phyloP scores from a whole-genome alignment of 371 early-diverging fungal species.

The Actinomucor elegans region DNA sequence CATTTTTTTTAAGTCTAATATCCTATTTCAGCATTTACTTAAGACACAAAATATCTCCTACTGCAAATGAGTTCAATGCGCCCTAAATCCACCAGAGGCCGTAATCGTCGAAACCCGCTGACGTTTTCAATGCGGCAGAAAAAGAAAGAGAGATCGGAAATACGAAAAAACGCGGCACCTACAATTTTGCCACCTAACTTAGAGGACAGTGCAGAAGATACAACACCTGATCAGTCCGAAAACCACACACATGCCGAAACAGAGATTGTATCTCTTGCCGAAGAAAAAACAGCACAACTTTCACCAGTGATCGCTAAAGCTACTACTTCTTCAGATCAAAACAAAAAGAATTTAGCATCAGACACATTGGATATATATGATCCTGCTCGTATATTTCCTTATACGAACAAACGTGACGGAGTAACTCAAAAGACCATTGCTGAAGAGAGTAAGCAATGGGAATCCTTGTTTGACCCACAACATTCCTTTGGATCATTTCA shows the following conservation, averaged over 20 bases:
- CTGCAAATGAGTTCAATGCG: not conserved
- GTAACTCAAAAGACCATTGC: not conserved
- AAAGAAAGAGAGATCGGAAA: constrained; percentile 3
- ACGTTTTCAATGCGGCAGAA: constrained; percentile 3
- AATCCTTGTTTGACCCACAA: constrained; percentile 21
- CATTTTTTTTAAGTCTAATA: no score
- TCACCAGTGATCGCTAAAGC: no score
- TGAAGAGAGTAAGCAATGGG: constrained; percentile 24
- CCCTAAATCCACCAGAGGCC: not conserved
- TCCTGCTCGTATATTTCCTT: constrained; percentile 1
- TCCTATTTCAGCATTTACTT: no score
- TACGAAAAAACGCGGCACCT: not conserved
- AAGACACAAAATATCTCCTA: not conserved
- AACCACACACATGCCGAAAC: no score
- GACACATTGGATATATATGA: not conserved
- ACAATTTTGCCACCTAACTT: not conserved
- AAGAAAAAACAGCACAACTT: not conserved
- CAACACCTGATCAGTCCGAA: not conserved
- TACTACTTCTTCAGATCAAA: no score
- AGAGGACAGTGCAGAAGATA: not conserved
- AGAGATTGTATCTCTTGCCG: not conserved
- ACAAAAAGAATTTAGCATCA: no score
- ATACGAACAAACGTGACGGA: constrained; percentile 2
- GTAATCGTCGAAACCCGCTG: not conserved
- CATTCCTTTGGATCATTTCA: constrained; percentile 21